Percentiles rank a stretch among this genome's conserved stretches.
These are phyloP conservation scores for Microdochium paspali DNA, from an alignment of 2,329 filamentous ascomycete genomes.

Conservation along the genomic window DNA sequence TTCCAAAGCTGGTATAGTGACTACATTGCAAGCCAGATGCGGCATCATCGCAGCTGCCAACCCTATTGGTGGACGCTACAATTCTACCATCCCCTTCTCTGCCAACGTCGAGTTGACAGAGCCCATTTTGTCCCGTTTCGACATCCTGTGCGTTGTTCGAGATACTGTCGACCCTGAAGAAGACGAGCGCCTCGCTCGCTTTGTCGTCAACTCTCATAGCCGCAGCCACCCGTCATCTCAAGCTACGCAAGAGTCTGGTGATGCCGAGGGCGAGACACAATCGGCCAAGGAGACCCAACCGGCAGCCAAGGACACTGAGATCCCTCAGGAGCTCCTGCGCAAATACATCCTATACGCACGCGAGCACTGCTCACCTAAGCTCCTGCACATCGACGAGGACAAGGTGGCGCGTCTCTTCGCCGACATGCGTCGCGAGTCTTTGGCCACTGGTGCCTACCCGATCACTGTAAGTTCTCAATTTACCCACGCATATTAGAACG, in stretches of 20 bases:
- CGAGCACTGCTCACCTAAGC: conserved; percentile 80
- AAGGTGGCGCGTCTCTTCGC: conserved; percentile 91
- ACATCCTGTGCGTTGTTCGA: conserved; percentile 90
- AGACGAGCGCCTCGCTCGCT: conserved; percentile 86
- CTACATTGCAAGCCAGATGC: conserved; percentile 89
- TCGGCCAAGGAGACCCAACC: conserved; percentile 16
- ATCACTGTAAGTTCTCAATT: conserved; percentile 67
- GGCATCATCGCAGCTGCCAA: conserved; percentile 96
- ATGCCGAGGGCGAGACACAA: conserved; percentile 49
- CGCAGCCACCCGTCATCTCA: conserved; percentile 64
- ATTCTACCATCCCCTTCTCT: conserved; percentile 90
- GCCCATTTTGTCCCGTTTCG: conserved; percentile 94
- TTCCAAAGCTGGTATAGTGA: conserved; percentile 96
- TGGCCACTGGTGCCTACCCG: conserved; percentile 92
- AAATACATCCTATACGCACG: conserved; percentile 97
- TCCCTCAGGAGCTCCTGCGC: conserved; percentile 80
- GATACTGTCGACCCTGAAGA: conserved; percentile 89
- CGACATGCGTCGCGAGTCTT: conserved; percentile 87
- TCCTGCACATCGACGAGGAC: conserved; percentile 97
- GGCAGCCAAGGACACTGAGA: conserved; percentile 51
- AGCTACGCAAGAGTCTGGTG: conserved; percentile 43
- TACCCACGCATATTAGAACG: neutral
- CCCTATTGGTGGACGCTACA: conserved; percentile 92
- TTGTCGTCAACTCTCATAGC: conserved; percentile 90
- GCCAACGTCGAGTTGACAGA: conserved; percentile 96